Conservation (phyloP, 768 basidiomycete genomes). For the Gyrodon lividus region DNA sequence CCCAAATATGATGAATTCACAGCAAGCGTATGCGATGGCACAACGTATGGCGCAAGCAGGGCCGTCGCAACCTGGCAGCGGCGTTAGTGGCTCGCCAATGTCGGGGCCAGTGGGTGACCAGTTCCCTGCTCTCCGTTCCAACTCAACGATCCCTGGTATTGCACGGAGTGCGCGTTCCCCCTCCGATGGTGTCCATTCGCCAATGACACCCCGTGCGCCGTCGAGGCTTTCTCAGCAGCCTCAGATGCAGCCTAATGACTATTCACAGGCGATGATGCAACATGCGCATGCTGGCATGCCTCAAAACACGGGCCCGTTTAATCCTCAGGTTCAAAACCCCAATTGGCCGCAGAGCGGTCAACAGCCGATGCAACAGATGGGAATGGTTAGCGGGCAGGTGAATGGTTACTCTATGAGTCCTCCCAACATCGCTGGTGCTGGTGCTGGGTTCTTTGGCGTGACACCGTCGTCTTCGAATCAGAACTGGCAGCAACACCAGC, state of each 20-base stretch:
- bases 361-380: conserved; percentile 42
- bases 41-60: conserved; percentile 46
- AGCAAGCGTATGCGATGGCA: conserved; percentile 38
- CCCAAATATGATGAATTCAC: conserved; percentile 34
- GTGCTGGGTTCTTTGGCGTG: conserved; percentile 25
- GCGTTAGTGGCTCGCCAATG: conserved; percentile 41
- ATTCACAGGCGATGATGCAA: conserved; percentile 38
- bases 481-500: conserved; percentile 29
- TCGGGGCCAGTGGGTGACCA: conserved; percentile 39
- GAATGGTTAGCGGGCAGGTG: conserved; percentile 37
- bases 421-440: conserved; percentile 34
- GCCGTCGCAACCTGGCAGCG: conserved; percentile 27
- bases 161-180: conserved; percentile 74
- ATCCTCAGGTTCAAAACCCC: conserved; percentile 39
- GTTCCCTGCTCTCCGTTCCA: conserved; percentile 56
- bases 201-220: conserved; percentile 39
- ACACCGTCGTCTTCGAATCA: conserved; percentile 25
- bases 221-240: conserved; percentile 40
- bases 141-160: conserved; percentile 67
- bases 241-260: conserved; percentile 48
- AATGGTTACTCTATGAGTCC: conserved; percentile 35
- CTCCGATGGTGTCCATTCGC: conserved; percentile 56
- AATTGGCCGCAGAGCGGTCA: conserved; percentile 56
- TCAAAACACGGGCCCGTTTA: conserved; percentile 24
- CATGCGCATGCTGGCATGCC: conserved; percentile 34